phyloP scores from a whole-genome alignment of 1,284 basidiomycete genomes.

The Paramarasmius palmivorus region DNA sequence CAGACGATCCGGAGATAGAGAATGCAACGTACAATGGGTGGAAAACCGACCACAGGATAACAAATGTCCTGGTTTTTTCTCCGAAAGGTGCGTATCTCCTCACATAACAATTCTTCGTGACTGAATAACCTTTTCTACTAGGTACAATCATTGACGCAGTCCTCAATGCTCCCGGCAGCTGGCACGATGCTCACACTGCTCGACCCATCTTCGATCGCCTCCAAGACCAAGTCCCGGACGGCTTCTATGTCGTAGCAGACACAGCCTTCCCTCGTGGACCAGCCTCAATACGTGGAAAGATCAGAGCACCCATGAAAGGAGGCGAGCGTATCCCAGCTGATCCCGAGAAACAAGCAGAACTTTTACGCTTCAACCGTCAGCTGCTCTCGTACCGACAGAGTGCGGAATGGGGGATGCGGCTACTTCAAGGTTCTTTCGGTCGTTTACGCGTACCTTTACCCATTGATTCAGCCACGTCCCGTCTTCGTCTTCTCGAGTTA shows the following conservation, averaged over 20 bases:
- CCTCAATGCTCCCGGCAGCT: slow-evolving; percentile 40
- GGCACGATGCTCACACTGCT: slow-evolving; percentile 40
- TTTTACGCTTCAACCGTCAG: slow-evolving; percentile 23
- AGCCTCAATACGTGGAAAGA: slow-evolving; percentile 23
- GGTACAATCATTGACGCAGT: slow-evolving; percentile 28
- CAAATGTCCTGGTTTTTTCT: slow-evolving; percentile 21
- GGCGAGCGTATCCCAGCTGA: slow-evolving; percentile 25
- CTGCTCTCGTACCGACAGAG: slow-evolving; percentile 39
- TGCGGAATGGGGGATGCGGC: slow-evolving; percentile 46
- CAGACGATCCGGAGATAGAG: slow-evolving; percentile 10
- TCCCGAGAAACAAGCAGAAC: slow-evolving; percentile 16
- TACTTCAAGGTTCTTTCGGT: slow-evolving; percentile 43
- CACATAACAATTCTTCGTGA: no score
- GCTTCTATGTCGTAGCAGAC: slow-evolving; percentile 35
- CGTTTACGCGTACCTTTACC: slow-evolving; percentile 36
- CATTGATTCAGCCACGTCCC: slow-evolving; percentile 24
- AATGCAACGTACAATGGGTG: slow-evolving; percentile 11
- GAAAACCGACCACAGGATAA: slow-evolving; percentile 16
- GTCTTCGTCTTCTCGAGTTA: slow-evolving; percentile 17
- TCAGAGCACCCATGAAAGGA: slow-evolving; percentile 33
- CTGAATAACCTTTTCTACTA: background rate
- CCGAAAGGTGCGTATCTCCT: slow-evolving; percentile 32
- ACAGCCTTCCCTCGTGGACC: slow-evolving; percentile 36
- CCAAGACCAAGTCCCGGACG: slow-evolving; percentile 24
- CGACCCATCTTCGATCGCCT: slow-evolving; percentile 32